A percentile compares a stretch with the other conserved stretches of the same genome.
Evolutionary conservation across 2,329 filamentous ascomycete species (phyloP).

Genomic region (Penicillium sclerotiorum): DNA sequence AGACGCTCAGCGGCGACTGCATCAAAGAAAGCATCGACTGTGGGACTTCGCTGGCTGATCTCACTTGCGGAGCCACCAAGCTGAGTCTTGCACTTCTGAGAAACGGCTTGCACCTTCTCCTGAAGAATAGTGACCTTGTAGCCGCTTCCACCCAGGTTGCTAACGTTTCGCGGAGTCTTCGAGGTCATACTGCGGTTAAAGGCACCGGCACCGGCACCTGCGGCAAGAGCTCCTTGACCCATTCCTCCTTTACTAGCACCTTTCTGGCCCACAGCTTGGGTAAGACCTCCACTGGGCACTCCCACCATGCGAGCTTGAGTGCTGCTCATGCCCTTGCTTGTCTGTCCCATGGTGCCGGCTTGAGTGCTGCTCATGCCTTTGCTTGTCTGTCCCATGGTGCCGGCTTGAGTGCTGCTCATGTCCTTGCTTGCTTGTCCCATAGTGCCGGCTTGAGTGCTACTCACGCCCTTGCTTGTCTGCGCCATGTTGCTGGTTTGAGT

Average conservation of each 20-base stretch:
- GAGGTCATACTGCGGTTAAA: neutral
- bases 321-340: slow-evolving; percentile 5
- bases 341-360: slow-evolving; percentile 3
- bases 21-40: slow-evolving; percentile 37
- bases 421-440: no score
- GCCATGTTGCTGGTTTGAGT: no score
- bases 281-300: slow-evolving; percentile 2
- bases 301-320: slow-evolving; percentile 2
- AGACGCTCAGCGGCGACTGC: slow-evolving; percentile 40
- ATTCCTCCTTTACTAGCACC: slow-evolving; percentile 1
- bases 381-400: slow-evolving; percentile 9
- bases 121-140: slow-evolving; percentile 31
- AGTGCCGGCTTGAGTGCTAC: slow-evolving; percentile 1
- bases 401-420: no score
- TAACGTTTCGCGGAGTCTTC: slow-evolving; percentile 11
- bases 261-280: neutral
- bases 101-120: slow-evolving; percentile 31
- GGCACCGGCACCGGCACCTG: neutral
- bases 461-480: slow-evolving; percentile 6
- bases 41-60: slow-evolving; percentile 32
- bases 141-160: slow-evolving; percentile 10
- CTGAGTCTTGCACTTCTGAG: slow-evolving; percentile 34
- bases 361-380: slow-evolving; percentile 1
- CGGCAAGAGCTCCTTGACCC: slow-evolving; percentile 1
- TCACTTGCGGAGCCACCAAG: slow-evolving; percentile 30